Evolutionary conservation across 2,329 filamentous ascomycete species (phyloP).

Genomic region (Spiromastix sp.): DNA sequence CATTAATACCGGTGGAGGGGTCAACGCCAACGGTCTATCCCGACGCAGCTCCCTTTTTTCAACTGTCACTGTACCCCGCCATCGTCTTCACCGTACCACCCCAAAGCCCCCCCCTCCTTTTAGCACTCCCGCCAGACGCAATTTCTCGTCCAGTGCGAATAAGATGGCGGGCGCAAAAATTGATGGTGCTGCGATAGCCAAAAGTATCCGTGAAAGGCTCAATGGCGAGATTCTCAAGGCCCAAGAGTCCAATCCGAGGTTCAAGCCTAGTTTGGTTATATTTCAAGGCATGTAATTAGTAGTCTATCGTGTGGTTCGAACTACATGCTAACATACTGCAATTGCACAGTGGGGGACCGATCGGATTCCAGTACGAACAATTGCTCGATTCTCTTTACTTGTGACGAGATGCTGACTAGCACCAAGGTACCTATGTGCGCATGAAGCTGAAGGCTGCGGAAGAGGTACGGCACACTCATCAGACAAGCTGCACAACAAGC

Average conservation of each 20-base stretch:
- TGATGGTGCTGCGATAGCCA: conserved; percentile 91
- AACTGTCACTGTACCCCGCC: background rate
- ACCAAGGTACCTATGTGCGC: conserved; percentile 84
- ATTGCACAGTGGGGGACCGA: conserved; percentile 66
- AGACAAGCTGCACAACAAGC: background rate
- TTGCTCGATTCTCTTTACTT: conserved; percentile 14
- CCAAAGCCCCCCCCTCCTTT: conserved; percentile 2
- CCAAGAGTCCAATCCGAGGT: conserved; percentile 75
- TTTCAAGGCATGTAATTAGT: conserved; percentile 70
- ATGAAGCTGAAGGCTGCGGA: conserved; percentile 98
- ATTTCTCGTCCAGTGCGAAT: conserved; percentile 44
- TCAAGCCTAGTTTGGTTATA: conserved; percentile 83
- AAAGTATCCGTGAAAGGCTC: conserved; percentile 75
- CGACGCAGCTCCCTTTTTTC: conserved; percentile 7
- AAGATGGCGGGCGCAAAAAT: conserved; percentile 83
- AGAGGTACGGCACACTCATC: conserved; percentile 49
- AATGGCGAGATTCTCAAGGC: conserved; percentile 69
- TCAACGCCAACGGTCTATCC: conserved; percentile 11
- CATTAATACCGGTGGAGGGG: conserved; percentile 7
- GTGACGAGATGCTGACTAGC: conserved; percentile 16
- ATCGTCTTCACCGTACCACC: background rate
- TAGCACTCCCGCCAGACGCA: conserved; percentile 15
- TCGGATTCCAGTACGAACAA: conserved; percentile 70
- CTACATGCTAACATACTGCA: conserved; percentile 4
- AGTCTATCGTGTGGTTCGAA: too few species aligned